phyloP scores from a whole-genome alignment of 352 stramenopile genomes.

The Saprolegnia parasitica region DNA sequence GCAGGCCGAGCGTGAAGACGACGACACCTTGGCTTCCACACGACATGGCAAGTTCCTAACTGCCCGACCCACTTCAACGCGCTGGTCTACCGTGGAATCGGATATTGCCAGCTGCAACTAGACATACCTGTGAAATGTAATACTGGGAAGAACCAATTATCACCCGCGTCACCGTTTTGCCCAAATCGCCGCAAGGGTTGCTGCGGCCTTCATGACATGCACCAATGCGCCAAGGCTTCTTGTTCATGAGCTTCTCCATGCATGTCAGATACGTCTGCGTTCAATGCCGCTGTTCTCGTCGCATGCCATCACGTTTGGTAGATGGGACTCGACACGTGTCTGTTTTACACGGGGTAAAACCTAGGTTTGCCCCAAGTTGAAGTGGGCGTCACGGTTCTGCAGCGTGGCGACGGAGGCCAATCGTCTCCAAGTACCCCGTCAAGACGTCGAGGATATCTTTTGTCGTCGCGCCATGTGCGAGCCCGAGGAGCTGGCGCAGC shows the following conservation, averaged over 20 bases:
- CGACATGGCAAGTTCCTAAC: constrained; percentile 44
- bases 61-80: constrained; percentile 12
- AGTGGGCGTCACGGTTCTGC: neutral
- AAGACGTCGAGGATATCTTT: constrained; percentile 19
- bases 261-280: too few relatives aligned
- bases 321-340: too few relatives aligned
- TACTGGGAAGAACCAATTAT: neutral
- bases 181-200: too few relatives aligned
- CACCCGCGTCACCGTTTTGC: too few relatives aligned
- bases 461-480: neutral
- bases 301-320: too few relatives aligned
- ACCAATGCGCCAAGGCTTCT: too few relatives aligned
- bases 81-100: neutral
- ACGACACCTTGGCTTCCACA: constrained; percentile 71
- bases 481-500: constrained; percentile 7
- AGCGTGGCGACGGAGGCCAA: neutral
- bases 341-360: too few relatives aligned
- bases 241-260: too few relatives aligned
- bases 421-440: constrained; percentile 5
- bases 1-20: constrained; percentile 71
- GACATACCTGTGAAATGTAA: neutral
- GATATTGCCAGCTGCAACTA: constrained; percentile 16
- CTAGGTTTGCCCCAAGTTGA: too few relatives aligned
- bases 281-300: too few relatives aligned
- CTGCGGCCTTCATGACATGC: too few relatives aligned